These are phyloP conservation scores for Ustilago nuda DNA, from an alignment of 1,284 basidiomycete species.

Conservation along the genomic window DNA sequence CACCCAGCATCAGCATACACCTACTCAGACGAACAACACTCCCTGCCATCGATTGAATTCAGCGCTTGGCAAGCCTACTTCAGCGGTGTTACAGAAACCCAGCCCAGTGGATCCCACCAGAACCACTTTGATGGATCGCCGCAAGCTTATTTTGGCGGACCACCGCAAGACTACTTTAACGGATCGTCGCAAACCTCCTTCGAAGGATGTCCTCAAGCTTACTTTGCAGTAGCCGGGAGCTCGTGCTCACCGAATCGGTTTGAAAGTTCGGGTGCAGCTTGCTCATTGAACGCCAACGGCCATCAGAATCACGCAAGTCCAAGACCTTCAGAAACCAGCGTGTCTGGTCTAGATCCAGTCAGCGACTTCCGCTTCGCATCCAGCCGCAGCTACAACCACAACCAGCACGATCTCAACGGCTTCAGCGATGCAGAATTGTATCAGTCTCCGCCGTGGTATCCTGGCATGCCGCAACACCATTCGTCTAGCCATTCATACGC, in stretches of 20 bases:
- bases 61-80: constrained; percentile 7
- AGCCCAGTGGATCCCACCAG: not conserved
- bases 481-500: not conserved
- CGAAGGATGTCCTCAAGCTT: not conserved
- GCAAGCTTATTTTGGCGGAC: not conserved
- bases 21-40: not conserved
- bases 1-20: not conserved
- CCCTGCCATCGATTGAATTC: constrained; percentile 25
- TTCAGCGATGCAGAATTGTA: not conserved
- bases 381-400: constrained; percentile 8
- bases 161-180: not conserved
- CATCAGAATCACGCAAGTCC: not conserved
- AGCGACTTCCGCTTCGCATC: constrained; percentile 33
- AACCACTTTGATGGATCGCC: not conserved
- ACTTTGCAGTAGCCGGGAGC: not conserved
- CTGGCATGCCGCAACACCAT: not conserved
- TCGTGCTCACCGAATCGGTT: not conserved
- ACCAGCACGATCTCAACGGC: constrained; percentile 3
- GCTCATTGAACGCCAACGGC: not conserved
- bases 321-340: constrained; percentile 6
- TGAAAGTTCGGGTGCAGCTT: not conserved
- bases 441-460: not conserved
- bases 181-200: constrained; percentile 3
- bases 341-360: constrained; percentile 34
- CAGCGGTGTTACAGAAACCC: not conserved